phyloP scores from a whole-genome alignment of 2,329 filamentous ascomycete genomes.

The Clarireedia hainanense region DNA sequence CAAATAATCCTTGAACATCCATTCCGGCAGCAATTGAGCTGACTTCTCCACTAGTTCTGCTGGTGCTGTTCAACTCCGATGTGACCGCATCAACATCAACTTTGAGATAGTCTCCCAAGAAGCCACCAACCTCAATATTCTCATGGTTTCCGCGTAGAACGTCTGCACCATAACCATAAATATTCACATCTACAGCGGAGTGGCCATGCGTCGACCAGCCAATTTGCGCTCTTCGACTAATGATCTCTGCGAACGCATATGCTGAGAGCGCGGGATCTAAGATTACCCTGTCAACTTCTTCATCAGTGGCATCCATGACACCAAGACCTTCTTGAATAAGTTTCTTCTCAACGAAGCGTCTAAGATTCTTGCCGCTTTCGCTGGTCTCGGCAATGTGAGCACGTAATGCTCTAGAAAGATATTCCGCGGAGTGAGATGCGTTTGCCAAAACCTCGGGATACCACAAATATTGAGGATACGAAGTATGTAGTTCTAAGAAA shows the following conservation, averaged over 20 bases:
- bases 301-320: conserved; percentile 61
- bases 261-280: conserved; percentile 46
- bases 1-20: neutral
- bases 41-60: conserved; percentile 1
- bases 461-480: conserved; percentile 69
- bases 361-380: conserved; percentile 32
- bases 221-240: conserved; percentile 79
- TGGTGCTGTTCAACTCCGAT: conserved; percentile 39
- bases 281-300: conserved; percentile 63
- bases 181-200: conserved; percentile 89
- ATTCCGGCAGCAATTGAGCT: neutral
- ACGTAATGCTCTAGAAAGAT: conserved; percentile 55
- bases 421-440: conserved; percentile 66
- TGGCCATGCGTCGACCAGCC: conserved; percentile 96
- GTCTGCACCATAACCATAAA: conserved; percentile 68
- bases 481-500: conserved; percentile 43
- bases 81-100: conserved; percentile 76
- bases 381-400: conserved; percentile 40
- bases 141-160: conserved; percentile 79
- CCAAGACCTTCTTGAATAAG: conserved; percentile 67
- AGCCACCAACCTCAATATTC: conserved; percentile 85
- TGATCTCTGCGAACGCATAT: conserved; percentile 68
- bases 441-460: conserved; percentile 75
- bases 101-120: conserved; percentile 69
- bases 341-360: conserved; percentile 56